Evolutionary conservation across 202 grass and related monocot species (phyloP), one percentile per base, ranked within the genome.

Genomic region (Brachypodium distachyon): DNA sequence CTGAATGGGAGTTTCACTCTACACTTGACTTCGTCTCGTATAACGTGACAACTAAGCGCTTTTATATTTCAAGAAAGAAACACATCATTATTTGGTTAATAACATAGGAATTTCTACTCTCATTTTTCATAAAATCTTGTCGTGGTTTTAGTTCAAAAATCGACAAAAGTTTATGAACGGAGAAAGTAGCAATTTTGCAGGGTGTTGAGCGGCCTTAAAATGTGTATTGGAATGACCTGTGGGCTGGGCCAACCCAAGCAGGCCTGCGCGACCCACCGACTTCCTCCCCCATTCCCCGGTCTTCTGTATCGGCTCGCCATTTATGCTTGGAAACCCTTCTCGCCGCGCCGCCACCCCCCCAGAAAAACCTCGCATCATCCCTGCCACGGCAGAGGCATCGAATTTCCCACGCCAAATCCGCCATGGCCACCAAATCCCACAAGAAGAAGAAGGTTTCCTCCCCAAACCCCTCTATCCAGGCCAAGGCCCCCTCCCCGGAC

Each of bases 401-500:
- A 32, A 70, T 52, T 18, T 17, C 48, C 17, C 52, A 39, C 29
- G 7, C 13, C 25, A 21, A 21, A 27, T 36, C 12, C 19, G 32
- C 63, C 44, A 50, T 88, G 86, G 86, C 76, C 3, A 76, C 70
- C 31, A 74, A 70, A 46, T 70, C 81, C 2, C 76, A 83, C 4
- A 79, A 68, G 76, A 88, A 69, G 26, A 83, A 83, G 75, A 73
- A 74, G 44, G 0, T 55, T 14, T 79, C 75, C 7, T n/a, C 12
- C 1, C 3, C 52, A 0, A 79, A 36, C 14, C 60, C 68, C 2
- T 61, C 85, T 14, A 19, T 74, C 27, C 7, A 42, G 3, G 3
- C 75, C 69, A 80, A 75, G 11, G 0, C 47, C 17, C 17, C 72
- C 23, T 56, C 62, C 48, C 64, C 79, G 5, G 56, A 56, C 22